phyloP scores from a whole-genome alignment of 129 eudicot genomes.

The Cynara cardunculus region DNA sequence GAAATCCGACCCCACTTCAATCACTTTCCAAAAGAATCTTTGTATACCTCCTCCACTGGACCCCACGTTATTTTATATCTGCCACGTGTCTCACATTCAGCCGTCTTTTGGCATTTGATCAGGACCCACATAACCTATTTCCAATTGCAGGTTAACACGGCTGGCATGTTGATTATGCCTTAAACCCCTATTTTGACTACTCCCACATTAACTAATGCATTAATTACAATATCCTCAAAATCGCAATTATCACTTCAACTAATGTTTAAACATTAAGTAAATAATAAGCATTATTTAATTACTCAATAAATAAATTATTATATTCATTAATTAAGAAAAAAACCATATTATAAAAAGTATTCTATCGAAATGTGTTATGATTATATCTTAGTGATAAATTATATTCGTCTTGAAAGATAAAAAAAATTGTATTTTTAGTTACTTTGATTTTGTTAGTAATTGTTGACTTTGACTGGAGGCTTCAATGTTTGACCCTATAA shows the following conservation, averaged over 20 bases:
- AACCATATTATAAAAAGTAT: neutral
- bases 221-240: neutral
- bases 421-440: no score
- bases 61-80: neutral
- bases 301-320: no score
- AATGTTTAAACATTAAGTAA: neutral
- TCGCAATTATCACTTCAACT: neutral
- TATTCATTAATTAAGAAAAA: neutral
- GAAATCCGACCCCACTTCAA: neutral
- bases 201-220: neutral
- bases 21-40: neutral
- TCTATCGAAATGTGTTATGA: no score
- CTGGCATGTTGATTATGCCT: neutral
- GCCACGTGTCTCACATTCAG: neutral
- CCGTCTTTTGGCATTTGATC: neutral
- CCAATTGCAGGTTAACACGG: neutral
- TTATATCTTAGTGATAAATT: no score
- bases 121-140: constrained; percentile 2
- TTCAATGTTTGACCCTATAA: no score
- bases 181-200: neutral
- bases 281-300: neutral
- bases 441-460: no score
- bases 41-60: neutral
- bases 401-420: no score
- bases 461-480: no score